A percentile compares a stretch with the other conserved stretches of the same genome.
Conservation (phyloP, 345 rosid species). For the Stellera chamaejasme region DNA sequence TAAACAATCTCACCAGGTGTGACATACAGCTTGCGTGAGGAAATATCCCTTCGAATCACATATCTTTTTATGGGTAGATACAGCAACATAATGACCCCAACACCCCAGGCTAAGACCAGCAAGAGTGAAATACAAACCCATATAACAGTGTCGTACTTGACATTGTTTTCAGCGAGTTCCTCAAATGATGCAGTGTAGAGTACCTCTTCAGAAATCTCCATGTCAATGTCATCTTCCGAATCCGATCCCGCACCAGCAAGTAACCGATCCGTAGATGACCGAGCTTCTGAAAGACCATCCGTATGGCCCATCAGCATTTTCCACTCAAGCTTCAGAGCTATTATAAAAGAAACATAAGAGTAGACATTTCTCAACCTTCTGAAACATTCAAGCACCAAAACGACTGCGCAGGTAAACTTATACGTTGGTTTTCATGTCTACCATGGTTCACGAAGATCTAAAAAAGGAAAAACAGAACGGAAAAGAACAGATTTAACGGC, state of each 20-base stretch:
- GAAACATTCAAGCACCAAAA: too few species aligned
- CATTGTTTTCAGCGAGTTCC: slow-evolving; percentile 33
- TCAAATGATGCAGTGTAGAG: slow-evolving; percentile 52
- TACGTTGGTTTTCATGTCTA: too few species aligned
- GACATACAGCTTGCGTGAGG: slow-evolving; percentile 55
- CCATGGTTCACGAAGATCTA: too few species aligned
- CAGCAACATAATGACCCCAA: slow-evolving; percentile 61
- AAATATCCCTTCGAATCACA: slow-evolving; percentile 49
- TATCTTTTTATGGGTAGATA: slow-evolving; percentile 53
- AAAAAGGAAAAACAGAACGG: too few species aligned
- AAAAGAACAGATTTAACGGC: too few species aligned
- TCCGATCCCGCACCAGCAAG: slow-evolving; percentile 32
- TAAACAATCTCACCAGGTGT: slow-evolving; percentile 56
- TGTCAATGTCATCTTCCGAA: slow-evolving; percentile 28
- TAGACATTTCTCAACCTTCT: background rate
- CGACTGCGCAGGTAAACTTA: too few species aligned
- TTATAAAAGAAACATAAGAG: background rate
- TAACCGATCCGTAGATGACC: slow-evolving; percentile 29
- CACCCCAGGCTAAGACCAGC: slow-evolving; percentile 74
- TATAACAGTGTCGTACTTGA: slow-evolving; percentile 51
- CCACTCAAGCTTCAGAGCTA: slow-evolving; percentile 15
- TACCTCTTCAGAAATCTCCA: slow-evolving; percentile 29
- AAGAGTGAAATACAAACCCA: slow-evolving; percentile 64
- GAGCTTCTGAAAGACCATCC: slow-evolving; percentile 35
- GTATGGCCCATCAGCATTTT: slow-evolving; percentile 48